Conservation (phyloP, 1,139 yeast genomes). For the Yamadazyma blattariae region DNA sequence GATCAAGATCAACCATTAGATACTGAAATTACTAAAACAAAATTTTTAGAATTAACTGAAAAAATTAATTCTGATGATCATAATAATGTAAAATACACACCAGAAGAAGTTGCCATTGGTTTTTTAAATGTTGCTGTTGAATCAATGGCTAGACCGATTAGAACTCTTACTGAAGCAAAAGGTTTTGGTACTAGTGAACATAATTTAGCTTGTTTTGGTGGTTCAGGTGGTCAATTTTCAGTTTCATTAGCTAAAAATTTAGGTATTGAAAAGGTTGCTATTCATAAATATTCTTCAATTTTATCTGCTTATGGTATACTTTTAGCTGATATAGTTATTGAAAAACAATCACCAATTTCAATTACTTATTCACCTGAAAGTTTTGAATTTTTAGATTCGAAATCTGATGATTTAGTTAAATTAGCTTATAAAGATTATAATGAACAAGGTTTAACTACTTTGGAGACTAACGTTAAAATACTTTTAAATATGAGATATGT, state of each 20-base stretch:
- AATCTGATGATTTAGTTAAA: slow-evolving; percentile 21
- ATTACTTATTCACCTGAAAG: slow-evolving; percentile 21
- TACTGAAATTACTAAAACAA: slow-evolving; percentile 24
- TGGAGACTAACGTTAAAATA: slow-evolving; percentile 45
- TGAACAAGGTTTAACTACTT: slow-evolving; percentile 27
- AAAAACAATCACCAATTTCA: slow-evolving; percentile 58
- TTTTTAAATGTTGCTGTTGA: slow-evolving; percentile 45
- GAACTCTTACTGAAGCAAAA: slow-evolving; percentile 44
- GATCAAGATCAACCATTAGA: slow-evolving; percentile 40
- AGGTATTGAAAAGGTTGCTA: slow-evolving; percentile 36
- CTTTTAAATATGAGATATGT: slow-evolving; percentile 76
- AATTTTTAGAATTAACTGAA: slow-evolving; percentile 31
- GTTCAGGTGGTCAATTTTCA: slow-evolving; percentile 48
- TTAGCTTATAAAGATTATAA: slow-evolving; percentile 30
- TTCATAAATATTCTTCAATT: slow-evolving; percentile 43
- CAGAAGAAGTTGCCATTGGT: slow-evolving; percentile 44
- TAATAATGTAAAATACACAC: slow-evolving; percentile 17
- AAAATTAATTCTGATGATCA: slow-evolving; percentile 26
- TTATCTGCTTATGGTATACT: slow-evolving; percentile 45
- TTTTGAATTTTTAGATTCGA: slow-evolving; percentile 21
- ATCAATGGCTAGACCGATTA: slow-evolving; percentile 45
- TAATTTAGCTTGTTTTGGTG: slow-evolving; percentile 45
- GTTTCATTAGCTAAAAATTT: slow-evolving; percentile 39
- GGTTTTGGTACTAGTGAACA: slow-evolving; percentile 41
- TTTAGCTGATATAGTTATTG: slow-evolving; percentile 53